Evolutionary conservation across 2,329 filamentous ascomycete genomes (phyloP).

Genomic region (Knoxdaviesia capensis): DNA sequence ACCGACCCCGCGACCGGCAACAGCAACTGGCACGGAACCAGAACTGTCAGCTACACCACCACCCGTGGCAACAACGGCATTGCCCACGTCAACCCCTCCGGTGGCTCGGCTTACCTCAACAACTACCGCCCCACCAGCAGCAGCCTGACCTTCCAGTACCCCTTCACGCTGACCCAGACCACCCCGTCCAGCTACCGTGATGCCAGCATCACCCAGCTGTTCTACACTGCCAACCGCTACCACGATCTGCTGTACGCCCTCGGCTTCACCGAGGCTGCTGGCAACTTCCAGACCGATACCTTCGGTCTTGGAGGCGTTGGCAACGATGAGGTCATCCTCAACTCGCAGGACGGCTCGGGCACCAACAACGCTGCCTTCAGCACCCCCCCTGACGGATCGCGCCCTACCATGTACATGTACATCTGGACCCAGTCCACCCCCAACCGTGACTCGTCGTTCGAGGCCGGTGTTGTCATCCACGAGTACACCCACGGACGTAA

Average conservation of each 20-base stretch:
- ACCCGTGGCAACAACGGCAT: conserved; percentile 39
- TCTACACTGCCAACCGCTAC: conserved; percentile 38
- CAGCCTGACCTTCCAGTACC: conserved; percentile 23
- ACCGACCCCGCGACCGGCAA: conserved; percentile 26
- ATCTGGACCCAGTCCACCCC: conserved; percentile 28
- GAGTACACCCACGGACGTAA: conserved; percentile 31
- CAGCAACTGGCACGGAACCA: conserved; percentile 32
- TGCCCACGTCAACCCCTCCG: conserved; percentile 29
- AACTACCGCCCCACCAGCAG: conserved; percentile 25
- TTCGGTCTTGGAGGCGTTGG: conserved; percentile 28
- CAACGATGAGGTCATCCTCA: conserved; percentile 31
- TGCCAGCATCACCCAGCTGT: conserved; percentile 36
- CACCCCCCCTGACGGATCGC: conserved; percentile 28
- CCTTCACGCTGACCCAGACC: conserved; percentile 15
- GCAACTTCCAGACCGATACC: conserved; percentile 40
- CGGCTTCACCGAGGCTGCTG: conserved; percentile 35
- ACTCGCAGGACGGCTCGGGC: conserved; percentile 32
- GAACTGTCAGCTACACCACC: conserved; percentile 24
- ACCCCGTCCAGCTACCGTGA: conserved; percentile 23
- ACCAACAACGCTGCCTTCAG: conserved; percentile 38
- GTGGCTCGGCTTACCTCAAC: conserved; percentile 13
- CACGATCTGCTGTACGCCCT: conserved; percentile 37
- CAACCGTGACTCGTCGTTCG: conserved; percentile 33
- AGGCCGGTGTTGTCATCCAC: conserved; percentile 39
- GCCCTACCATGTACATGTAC: conserved; percentile 37